phyloP scores from a whole-genome alignment of 768 basidiomycete species.

The Leccinum longicurvipes region DNA sequence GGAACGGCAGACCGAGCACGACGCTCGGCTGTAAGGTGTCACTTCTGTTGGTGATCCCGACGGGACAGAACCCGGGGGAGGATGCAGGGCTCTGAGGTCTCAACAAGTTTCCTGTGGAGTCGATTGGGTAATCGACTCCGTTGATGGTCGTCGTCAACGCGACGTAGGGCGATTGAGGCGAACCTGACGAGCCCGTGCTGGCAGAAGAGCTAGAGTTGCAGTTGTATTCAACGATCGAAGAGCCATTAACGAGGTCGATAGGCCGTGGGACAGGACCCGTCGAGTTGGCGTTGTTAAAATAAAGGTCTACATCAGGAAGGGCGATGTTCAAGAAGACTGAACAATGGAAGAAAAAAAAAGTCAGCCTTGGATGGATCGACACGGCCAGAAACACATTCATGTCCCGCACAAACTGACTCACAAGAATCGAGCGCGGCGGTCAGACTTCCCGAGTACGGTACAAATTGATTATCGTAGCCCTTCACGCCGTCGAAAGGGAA shows the following conservation, averaged over 20 bases:
- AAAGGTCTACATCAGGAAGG: constrained; percentile 17
- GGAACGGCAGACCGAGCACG: constrained; percentile 25
- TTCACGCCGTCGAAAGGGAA: constrained; percentile 29
- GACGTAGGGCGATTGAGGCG: constrained; percentile 18
- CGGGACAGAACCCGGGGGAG: constrained; percentile 11
- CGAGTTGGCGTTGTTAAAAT: constrained; percentile 16
- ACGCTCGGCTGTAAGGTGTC: constrained; percentile 13
- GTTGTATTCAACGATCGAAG: constrained; percentile 10
- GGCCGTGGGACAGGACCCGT: constrained; percentile 24
- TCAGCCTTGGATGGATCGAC: not conserved
- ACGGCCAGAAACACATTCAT: not conserved
- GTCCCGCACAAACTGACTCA: constrained; percentile 4
- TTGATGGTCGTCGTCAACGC: constrained; percentile 30
- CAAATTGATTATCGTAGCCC: constrained; percentile 27
- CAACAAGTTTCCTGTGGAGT: constrained; percentile 22
- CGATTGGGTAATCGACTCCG: constrained; percentile 31
- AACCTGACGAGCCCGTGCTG: not conserved
- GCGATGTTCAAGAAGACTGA: constrained; percentile 15
- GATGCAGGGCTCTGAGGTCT: constrained; percentile 3
- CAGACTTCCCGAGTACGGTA: constrained; percentile 15
- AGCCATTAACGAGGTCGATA: not conserved
- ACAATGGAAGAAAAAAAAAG: not conserved
- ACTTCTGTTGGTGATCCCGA: constrained; percentile 18
- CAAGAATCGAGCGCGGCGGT: constrained; percentile 25
- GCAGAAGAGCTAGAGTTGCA: constrained; percentile 7